A percentile compares a stretch with the other conserved stretches of the same genome.
These are phyloP conservation scores for Gynostemma pentaphyllum DNA, from an alignment of 306 rosid genomes.

Conservation along the genomic window DNA sequence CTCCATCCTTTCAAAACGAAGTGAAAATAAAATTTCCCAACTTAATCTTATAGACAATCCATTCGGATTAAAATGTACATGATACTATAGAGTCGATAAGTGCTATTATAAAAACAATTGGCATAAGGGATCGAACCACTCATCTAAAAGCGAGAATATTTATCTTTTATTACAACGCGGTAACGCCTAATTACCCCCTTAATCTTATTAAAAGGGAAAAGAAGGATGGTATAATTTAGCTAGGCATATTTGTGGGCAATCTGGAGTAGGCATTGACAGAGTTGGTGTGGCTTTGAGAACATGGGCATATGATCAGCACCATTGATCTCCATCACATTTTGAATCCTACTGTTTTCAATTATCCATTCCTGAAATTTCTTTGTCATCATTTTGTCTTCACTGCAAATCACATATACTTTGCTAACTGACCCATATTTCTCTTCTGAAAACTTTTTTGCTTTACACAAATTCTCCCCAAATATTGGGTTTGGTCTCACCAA, in stretches of 20 bases:
- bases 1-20: too few species aligned
- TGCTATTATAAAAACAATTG: too few species aligned
- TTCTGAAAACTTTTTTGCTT: background rate
- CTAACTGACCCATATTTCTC: background rate
- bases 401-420: slow-evolving; percentile 1
- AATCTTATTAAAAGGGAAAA: too few species aligned
- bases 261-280: slow-evolving; percentile 21
- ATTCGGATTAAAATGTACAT: too few species aligned
- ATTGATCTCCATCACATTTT: slow-evolving; percentile 26
- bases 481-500: background rate
- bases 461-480: background rate
- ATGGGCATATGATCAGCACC: slow-evolving; percentile 37
- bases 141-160: too few species aligned
- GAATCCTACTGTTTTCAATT: slow-evolving; percentile 9
- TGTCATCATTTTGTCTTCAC: background rate
- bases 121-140: too few species aligned
- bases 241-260: slow-evolving; percentile 9
- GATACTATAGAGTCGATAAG: too few species aligned
- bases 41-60: too few species aligned
- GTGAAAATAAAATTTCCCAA: too few species aligned
- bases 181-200: too few species aligned
- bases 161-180: too few species aligned
- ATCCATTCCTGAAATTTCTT: slow-evolving; percentile 6
- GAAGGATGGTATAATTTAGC: background rate
- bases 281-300: slow-evolving; percentile 25